Evolutionary conservation across 257 asterid genomes (phyloP), one percentile per base, ranked within the genome.

Genomic region (Solanum clarkiae): DNA sequence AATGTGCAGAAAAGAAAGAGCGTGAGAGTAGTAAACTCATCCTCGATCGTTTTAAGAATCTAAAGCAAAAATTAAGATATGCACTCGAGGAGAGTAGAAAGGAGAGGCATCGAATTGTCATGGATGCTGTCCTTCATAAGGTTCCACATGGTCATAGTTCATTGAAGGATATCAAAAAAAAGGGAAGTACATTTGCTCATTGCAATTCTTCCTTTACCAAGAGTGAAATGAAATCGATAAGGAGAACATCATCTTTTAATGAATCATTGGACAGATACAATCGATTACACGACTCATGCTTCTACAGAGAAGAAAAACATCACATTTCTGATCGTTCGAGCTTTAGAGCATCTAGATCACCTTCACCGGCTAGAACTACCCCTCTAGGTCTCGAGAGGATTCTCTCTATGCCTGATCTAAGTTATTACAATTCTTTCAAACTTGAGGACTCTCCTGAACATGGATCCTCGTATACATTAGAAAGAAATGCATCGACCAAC

Each of bases 71-170:
- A 71, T 82, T 94, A 84, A 94, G 87, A 44, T 88, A 90, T n/a
- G 97, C 92, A 80, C 89, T 94, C 26, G 84, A 88, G 36, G 99
- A 92, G 83, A 87, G 89, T 86, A 92, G 88, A 80, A 92, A 94
- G 79, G 97, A 92, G 86, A 94, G 90, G 88, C 88, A 89, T 55
- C 92, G 94, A 68, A 95, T 95, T 74, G 49, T 92, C 16, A 93
- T 92, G 97, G 99, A 94, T 82, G 97, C 93, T 0, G 86, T 93
- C 68, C 92, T 93, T 70, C 94, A 95, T 81, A 94, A 92, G 84
- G 86, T 95, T 47, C 99, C 98, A 12, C 88, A 87, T 40, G 98
- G 94, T 7, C 87, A 80, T 4, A 80, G 88, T 40, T 74, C 82
- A 53, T 77, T 89, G 24, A 91, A 90, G 87, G 88, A 80, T 65